Base-by-base conservation (phyloP, 176 grass and related monocot genomes). In the Triticum dicoccoides region DNA sequence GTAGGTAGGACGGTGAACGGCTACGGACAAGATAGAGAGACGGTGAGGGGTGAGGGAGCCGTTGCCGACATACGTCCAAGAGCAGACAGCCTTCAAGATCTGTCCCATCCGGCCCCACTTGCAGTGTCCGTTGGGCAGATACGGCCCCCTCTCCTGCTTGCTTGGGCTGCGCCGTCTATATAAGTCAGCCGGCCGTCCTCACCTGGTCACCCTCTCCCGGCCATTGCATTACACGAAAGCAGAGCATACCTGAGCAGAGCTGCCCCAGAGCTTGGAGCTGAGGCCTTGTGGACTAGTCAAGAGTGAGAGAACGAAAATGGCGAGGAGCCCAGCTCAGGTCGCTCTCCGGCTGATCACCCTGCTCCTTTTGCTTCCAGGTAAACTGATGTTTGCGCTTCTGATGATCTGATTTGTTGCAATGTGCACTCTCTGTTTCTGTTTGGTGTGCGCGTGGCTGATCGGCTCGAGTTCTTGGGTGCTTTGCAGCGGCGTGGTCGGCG, bases 401-500 rank as follows among this genome's bases (percentile, higher is more conserved):
- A 32, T 27, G 10, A 0, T 37, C 35, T 37, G 35, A 0, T 37
- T 42, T 51, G 70, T 74, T 21, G 24, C 76, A 69, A 44, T 70
- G 47, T 5, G 23, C 69, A 59, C 67, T 67, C 0, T 0, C 3
- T 61, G 1, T 20, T 18, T 58, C 0, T 17, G 5, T 0, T 18
- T 20, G 4, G 7, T 18, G 23, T 42, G 8, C 1, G 65, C 0
- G 6, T 11, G 32, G 8, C 32, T 44, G 58, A 68, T 51, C 73
- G 14, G 15, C 10, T 68, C 2, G 12, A 20, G 37, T 25, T 61
- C 2, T 74, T 59, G 1, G 35, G 4, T 49, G 2, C 11, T 61
- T 84, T 84, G 77, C 90, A 95, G 96, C 79, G 5, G 84, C 78
- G 29, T 75, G 84, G 78, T 89, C 93, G 33, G 96, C 90, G 34